Evolutionary conservation across 176 grass and related monocot genomes (phyloP), one percentile per base, ranked within the genome.

Genomic region (Saccharum officinarum): DNA sequence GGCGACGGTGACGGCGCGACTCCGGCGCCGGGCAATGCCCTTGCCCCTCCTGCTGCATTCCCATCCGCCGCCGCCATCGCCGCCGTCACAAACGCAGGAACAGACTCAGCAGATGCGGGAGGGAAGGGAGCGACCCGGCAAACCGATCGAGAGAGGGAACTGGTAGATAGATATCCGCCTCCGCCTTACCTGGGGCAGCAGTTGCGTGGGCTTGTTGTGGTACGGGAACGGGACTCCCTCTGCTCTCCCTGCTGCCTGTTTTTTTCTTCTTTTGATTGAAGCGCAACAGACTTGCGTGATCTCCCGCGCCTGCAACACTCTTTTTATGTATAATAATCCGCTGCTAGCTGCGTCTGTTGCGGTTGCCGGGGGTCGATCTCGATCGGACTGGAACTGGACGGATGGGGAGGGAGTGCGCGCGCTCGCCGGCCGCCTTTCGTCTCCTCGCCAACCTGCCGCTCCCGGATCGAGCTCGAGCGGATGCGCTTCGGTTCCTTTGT

Each of bases 211-310:
- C 54, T 59, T 11, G 54, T 59, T 11, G 54, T n/a, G 57, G 8
- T 60, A 0, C 57, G 22, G 57, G 1, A 23, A 60, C 57, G 57
- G 57, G 57, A 60, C 40, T 62, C 71, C 37, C 36, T 49, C 46
- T 8, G 1, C 15, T 22, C 26, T 2, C n/a, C 23, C 23, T 14
- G 12, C 36, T 39, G 68, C 1, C 45, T 2, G 0, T n/a, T 42
- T n/a, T 71, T 20, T 52, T 30, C 67, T 34, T 34, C 3, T 34
- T 34, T 34, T 34, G 33, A 34, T 34, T 34, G 33, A 10, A 88
- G 71, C 23, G 86, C 23, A 72, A 78, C 80, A 23, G 15, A 83
- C 80, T 64, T 1, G 62, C 40, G 37, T 18, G 62, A 76, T 69
- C 39, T 76, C 71, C 59, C 41, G 20, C 73, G 60, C 16, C 20